These are phyloP conservation scores for Arabis alpina DNA, from an alignment of 345 rosid genomes.

Conservation along the genomic window DNA sequence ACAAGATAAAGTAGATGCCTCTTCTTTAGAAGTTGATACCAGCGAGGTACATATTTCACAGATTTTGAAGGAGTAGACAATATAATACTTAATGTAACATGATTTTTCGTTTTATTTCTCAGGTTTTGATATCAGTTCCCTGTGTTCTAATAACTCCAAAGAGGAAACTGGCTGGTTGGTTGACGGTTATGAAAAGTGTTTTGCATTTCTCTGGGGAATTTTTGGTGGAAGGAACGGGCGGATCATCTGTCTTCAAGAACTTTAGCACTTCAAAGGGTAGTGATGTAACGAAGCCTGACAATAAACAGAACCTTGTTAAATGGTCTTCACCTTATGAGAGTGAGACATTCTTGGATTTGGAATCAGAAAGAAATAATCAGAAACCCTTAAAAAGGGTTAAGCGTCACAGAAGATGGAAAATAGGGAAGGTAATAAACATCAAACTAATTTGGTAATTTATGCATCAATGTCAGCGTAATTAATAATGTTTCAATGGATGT, in stretches of 20 bases:
- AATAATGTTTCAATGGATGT: conserved; percentile 32
- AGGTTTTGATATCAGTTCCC: conserved; percentile 78
- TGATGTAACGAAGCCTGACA: conserved; percentile 63
- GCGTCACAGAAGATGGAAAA: conserved; percentile 91
- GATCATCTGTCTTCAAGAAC: conserved; percentile 80
- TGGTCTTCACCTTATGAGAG: conserved; percentile 57
- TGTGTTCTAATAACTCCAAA: conserved; percentile 90
- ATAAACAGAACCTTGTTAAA: conserved; percentile 60
- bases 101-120: conserved; percentile 41
- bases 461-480: conserved; percentile 31
- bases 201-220: conserved; percentile 92
- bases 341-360: conserved; percentile 51
- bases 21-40: conserved; percentile 70
- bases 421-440: conserved; percentile 65
- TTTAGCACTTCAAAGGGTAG: conserved; percentile 53
- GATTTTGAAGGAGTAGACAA: conserved; percentile 30
- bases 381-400: conserved; percentile 65
- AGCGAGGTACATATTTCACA: conserved; percentile 61
- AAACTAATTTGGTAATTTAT: conserved; percentile 21
- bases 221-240: conserved; percentile 92
- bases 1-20: conserved; percentile 64
- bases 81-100: conserved; percentile 27
- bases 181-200: conserved; percentile 81
- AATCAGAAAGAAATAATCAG: conserved; percentile 54
- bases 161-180: conserved; percentile 86